Conservation (phyloP, 2,329 filamentous ascomycete species). For the Phaeosphaeriaceae sp. region DNA sequence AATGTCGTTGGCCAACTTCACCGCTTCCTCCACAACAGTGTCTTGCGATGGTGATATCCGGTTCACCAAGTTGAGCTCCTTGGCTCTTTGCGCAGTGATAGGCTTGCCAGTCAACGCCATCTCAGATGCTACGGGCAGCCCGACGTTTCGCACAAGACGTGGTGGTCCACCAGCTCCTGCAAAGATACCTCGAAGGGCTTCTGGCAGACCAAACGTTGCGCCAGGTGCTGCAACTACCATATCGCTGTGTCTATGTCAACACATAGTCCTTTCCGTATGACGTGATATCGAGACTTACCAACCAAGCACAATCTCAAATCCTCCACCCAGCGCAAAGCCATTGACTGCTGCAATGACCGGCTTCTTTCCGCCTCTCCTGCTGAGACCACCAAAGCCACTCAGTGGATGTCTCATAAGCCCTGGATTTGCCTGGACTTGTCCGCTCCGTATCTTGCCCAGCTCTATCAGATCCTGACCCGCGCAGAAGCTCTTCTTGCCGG, state of each 20-base stretch:
- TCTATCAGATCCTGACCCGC: conserved; percentile 64
- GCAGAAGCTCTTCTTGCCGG: conserved; percentile 61
- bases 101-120: conserved; percentile 58
- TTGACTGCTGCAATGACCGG: conserved; percentile 67
- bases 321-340: conserved; percentile 64
- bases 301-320: conserved; percentile 64
- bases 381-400: conserved; percentile 63
- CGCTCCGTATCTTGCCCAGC: conserved; percentile 40
- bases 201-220: conserved; percentile 61
- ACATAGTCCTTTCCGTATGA: background rate
- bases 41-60: conserved; percentile 46
- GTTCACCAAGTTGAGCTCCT: conserved; percentile 52
- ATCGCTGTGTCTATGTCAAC: conserved; percentile 47
- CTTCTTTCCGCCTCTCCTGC: conserved; percentile 64
- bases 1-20: conserved; percentile 46
- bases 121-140: conserved; percentile 59
- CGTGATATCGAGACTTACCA: conserved; percentile 50
- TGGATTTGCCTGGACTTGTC: conserved; percentile 30
- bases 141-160: conserved; percentile 57
- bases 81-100: conserved; percentile 55
- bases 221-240: conserved; percentile 61
- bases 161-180: conserved; percentile 61
- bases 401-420: conserved; percentile 50
- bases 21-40: conserved; percentile 43
- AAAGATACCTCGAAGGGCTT: conserved; percentile 62